Percentiles rank a stretch among this genome's conserved stretches.
Conservation (phyloP, 2,329 filamentous ascomycete species). For the Capronia americana region DNA sequence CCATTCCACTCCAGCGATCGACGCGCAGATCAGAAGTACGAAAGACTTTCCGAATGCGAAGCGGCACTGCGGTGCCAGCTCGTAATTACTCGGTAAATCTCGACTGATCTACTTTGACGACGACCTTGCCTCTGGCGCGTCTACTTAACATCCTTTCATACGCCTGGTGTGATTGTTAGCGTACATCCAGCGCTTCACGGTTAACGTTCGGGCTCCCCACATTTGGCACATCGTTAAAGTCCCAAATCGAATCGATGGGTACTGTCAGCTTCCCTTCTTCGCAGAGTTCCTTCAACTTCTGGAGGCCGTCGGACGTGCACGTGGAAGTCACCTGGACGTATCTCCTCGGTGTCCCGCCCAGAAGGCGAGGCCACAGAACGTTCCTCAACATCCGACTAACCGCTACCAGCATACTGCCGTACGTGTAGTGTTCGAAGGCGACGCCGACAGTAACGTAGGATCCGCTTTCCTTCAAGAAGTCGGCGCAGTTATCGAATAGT, state of each 20-base stretch:
- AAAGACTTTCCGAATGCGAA: background rate
- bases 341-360: conserved; percentile 1
- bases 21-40: background rate
- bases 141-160: conserved; percentile 15
- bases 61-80: no score
- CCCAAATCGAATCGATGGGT: conserved; percentile 16
- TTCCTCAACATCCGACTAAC: conserved; percentile 16
- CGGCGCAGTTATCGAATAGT: conserved; percentile 4
- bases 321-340: conserved; percentile 16
- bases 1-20: background rate
- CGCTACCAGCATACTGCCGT: conserved; percentile 14
- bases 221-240: conserved; percentile 10
- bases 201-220: background rate
- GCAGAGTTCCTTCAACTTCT: conserved; percentile 11
- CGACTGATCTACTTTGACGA: conserved; percentile 5
- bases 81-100: background rate
- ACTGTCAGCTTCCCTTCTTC: conserved; percentile 8
- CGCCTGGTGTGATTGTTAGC: conserved; percentile 3
- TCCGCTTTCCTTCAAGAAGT: conserved; percentile 13
- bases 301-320: conserved; percentile 1
- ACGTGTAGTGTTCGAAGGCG: conserved; percentile 10
- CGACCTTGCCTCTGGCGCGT: conserved; percentile 14
- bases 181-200: background rate
- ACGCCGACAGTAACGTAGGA: conserved; percentile 16
- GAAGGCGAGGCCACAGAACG: background rate